phyloP scores from a whole-genome alignment of 495 filamentous ascomycete species.

The Corynascus novoguineensis region DNA sequence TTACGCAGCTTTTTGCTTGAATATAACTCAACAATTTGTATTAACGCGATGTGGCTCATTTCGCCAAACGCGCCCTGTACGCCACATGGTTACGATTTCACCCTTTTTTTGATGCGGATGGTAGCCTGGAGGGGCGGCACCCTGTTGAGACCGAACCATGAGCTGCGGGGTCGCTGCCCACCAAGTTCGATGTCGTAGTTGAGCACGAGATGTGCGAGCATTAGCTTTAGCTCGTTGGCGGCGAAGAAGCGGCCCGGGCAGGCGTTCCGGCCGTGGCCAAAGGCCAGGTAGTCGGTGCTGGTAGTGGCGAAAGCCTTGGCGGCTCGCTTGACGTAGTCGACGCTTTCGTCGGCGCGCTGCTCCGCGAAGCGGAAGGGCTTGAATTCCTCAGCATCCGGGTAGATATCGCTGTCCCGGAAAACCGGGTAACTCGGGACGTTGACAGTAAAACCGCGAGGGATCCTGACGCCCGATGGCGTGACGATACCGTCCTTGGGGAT shows the following conservation, averaged over 20 bases:
- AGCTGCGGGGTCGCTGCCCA: slow-evolving; percentile 24
- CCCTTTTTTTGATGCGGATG: slow-evolving; percentile 33
- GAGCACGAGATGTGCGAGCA: slow-evolving; percentile 35
- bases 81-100: neutral
- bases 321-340: slow-evolving; percentile 29
- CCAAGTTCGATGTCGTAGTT: slow-evolving; percentile 36
- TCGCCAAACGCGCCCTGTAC: too few species aligned
- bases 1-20: too few species aligned
- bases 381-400: slow-evolving; percentile 22
- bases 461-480: slow-evolving; percentile 30
- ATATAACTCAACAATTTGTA: too few species aligned
- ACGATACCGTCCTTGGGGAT: slow-evolving; percentile 28
- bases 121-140: slow-evolving; percentile 34
- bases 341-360: slow-evolving; percentile 18
- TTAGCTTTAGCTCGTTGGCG: slow-evolving; percentile 36
- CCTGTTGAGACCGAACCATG: slow-evolving; percentile 31
- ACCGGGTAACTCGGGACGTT: slow-evolving; percentile 22
- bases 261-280: slow-evolving; percentile 34
- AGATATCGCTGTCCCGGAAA: slow-evolving; percentile 18
- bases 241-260: slow-evolving; percentile 45
- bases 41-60: too few species aligned
- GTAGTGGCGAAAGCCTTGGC: slow-evolving; percentile 30
- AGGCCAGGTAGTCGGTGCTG: slow-evolving; percentile 31
- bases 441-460: slow-evolving; percentile 18
- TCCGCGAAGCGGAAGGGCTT: slow-evolving; percentile 26